phyloP scores from a whole-genome alignment of 495 filamentous ascomycete genomes.

The Pseudoneurospora amorphoporcata region DNA sequence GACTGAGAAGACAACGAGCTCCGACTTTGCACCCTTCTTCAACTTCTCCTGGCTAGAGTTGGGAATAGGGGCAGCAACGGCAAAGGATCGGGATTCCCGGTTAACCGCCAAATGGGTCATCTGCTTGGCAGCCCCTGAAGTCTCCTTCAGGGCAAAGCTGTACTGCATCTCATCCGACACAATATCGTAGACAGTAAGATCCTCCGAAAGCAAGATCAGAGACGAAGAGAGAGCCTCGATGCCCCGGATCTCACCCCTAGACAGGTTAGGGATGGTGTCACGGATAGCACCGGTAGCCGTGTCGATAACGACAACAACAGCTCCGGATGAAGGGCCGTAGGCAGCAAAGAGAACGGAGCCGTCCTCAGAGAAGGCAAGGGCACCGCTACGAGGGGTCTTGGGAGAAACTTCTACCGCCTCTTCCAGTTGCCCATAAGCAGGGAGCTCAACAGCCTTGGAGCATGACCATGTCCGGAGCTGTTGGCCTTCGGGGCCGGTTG shows the following conservation, averaged over 20 bases:
- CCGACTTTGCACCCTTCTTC: conserved; percentile 25
- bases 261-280: conserved; percentile 44
- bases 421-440: conserved; percentile 28
- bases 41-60: conserved; percentile 14
- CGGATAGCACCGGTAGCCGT: conserved; percentile 44
- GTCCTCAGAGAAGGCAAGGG: conserved; percentile 71
- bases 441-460: conserved; percentile 47
- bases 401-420: conserved; percentile 13
- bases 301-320: conserved; percentile 47
- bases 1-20: conserved; percentile 48
- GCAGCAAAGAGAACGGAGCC: conserved; percentile 71
- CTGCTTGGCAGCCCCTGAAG: conserved; percentile 24
- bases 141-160: conserved; percentile 30
- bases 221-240: conserved; percentile 50
- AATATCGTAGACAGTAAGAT: conserved; percentile 56
- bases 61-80: conserved; percentile 39
- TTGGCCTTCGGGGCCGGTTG: conserved; percentile 41
- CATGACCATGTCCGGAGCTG: conserved; percentile 63
- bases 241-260: conserved; percentile 40
- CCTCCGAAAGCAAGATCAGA: conserved; percentile 51
- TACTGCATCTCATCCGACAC: conserved; percentile 48
- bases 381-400: conserved; percentile 27
- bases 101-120: conserved; percentile 54
- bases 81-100: conserved; percentile 43
- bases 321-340: conserved; percentile 30